Percentiles rank a stretch among this genome's conserved stretches.
phyloP scores from a whole-genome alignment of 805 yeast genomes.

The Tetrapisispora taiwanensis region DNA sequence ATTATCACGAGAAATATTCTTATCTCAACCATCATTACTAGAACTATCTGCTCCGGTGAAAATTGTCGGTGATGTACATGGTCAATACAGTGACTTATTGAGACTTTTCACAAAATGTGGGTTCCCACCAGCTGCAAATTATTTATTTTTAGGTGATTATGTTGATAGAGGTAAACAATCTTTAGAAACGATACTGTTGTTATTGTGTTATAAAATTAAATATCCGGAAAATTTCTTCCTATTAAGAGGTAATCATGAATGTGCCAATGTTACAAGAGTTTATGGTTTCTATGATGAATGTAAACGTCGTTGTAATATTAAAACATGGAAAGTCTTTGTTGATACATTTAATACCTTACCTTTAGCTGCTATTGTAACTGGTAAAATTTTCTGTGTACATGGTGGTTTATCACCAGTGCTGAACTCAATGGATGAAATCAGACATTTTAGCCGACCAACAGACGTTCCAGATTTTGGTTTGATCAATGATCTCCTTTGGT shows the following conservation, averaged over 20 bases:
- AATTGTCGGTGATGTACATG: slow-evolving; percentile 88
- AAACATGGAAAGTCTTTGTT: slow-evolving; percentile 85
- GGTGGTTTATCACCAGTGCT: slow-evolving; percentile 74
- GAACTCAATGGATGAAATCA: slow-evolving; percentile 52
- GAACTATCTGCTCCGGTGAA: slow-evolving; percentile 77
- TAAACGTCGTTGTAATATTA: slow-evolving; percentile 80
- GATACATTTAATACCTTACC: slow-evolving; percentile 94
- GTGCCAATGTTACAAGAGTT: slow-evolving; percentile 90
- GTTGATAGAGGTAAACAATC: slow-evolving; percentile 97
- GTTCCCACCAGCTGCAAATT: slow-evolving; percentile 88
- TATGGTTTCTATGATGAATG: slow-evolving; percentile 98
- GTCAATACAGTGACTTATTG: slow-evolving; percentile 85
- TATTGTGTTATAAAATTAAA: slow-evolving; percentile 86
- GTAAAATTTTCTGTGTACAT: slow-evolving; percentile 82
- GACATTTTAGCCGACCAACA: slow-evolving; percentile 63
- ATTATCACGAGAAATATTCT: slow-evolving; percentile 76
- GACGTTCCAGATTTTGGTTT: slow-evolving; percentile 74
- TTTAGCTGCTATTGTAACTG: slow-evolving; percentile 87
- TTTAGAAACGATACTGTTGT: slow-evolving; percentile 75
- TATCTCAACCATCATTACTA: slow-evolving; percentile 79
- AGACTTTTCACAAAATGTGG: slow-evolving; percentile 92
- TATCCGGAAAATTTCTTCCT: slow-evolving; percentile 92
- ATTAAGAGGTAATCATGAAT: slow-evolving; percentile 94
- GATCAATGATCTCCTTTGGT: slow-evolving; percentile 69
- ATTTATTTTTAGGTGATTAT: slow-evolving; percentile 87